These are phyloP conservation scores for Penicillium coprophilum DNA, from an alignment of 495 filamentous ascomycete genomes.

Conservation along the genomic window DNA sequence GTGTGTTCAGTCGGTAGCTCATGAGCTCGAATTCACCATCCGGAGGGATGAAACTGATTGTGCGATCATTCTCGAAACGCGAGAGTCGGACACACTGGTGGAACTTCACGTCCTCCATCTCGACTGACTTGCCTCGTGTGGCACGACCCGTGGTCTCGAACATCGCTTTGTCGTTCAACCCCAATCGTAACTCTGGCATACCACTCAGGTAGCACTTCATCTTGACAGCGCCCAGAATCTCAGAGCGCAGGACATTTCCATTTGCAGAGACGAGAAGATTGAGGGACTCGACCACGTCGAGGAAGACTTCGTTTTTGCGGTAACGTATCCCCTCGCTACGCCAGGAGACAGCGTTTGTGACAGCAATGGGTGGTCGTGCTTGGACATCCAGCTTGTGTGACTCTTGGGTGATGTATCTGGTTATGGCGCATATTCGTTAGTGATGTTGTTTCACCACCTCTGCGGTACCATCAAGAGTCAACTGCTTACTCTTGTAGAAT, in stretches of 20 bases:
- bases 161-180: conserved; percentile 99
- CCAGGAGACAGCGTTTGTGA: conserved; percentile 98
- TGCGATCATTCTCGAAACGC: conserved; percentile 97
- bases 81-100: conserved; percentile 97
- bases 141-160: conserved; percentile 97
- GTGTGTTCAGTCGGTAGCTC: conserved; percentile 98
- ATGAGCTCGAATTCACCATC: conserved; percentile 99
- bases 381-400: conserved; percentile 98
- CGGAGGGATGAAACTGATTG: conserved; percentile 98
- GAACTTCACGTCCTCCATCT: conserved; percentile 99
- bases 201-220: conserved; percentile 99
- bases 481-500: conserved; percentile 83
- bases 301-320: conserved; percentile 98
- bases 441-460: conserved; percentile 12
- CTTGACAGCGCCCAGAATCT: conserved; percentile 96
- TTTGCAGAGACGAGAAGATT: conserved; percentile 94
- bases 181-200: conserved; percentile 95
- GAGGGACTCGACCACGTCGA: conserved; percentile 95
- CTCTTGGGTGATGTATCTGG: conserved; percentile 96
- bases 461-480: conserved; percentile 1
- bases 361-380: conserved; percentile 98
- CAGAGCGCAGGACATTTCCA: conserved; percentile 93
- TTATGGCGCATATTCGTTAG: conserved; percentile 2
- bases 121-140: conserved; percentile 93
- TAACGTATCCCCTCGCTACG: conserved; percentile 97